phyloP scores from a whole-genome alignment of 2,329 filamentous ascomycete species.

The Cryphonectria naterciae region DNA sequence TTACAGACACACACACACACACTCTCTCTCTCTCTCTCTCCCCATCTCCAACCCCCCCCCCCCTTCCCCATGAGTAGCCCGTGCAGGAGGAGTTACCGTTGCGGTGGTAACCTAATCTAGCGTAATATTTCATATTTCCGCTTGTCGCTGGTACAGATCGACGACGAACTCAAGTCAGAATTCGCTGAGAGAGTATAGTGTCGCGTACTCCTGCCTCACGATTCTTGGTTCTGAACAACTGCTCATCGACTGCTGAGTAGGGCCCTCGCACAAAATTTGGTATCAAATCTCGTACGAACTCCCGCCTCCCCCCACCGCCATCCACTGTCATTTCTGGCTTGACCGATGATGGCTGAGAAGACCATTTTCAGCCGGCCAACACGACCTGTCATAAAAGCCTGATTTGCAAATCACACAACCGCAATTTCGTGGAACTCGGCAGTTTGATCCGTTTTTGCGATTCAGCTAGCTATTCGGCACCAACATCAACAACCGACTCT shows the following conservation, averaged over 20 bases:
- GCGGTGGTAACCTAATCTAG: slow-evolving; percentile 1
- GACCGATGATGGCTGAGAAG: neutral
- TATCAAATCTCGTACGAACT: neutral
- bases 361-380: neutral
- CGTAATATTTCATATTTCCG: neutral
- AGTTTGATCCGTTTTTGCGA: neutral
- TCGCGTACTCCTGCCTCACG: neutral
- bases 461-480: neutral
- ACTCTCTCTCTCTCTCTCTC: too few species aligned
- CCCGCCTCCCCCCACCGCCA: neutral
- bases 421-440: slow-evolving; percentile 15
- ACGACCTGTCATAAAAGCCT: slow-evolving; percentile 6
- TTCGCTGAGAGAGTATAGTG: neutral
- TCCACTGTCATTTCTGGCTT: slow-evolving; percentile 11
- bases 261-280: neutral
- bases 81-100: neutral
- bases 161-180: neutral
- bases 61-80: neutral
- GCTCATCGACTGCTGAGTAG: neutral
- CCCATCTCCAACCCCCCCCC: neutral
- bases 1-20: neutral
- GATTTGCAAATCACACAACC: slow-evolving; percentile 4
- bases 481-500: neutral
- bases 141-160: neutral
- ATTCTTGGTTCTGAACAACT: neutral